Base-by-base conservation (phyloP, 768 basidiomycete genomes). In the Hysterangium stoloniferum region DNA sequence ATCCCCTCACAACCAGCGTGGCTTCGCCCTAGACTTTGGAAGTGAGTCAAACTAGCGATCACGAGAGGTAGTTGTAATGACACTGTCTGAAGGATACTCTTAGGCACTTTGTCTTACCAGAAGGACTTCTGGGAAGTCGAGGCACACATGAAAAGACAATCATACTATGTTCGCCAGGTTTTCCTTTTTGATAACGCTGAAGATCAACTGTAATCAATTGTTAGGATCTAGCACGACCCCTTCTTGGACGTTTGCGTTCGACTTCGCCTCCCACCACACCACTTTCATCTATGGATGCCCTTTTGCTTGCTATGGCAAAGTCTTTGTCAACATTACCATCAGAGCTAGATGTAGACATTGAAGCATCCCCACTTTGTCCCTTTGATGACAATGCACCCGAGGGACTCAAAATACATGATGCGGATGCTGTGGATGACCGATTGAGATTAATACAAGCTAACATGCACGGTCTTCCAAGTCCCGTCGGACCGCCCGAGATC, bases 1-100 rank as follows among this genome's bases (percentile, higher is more conserved):
- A 75, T 88, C 40, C 83, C 86, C 43, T 78, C 84, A 56, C 73
- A 83, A 57, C 86, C 86, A 36, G 66, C 73, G 4, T 88, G 85
- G 84, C 69, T 88, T 55, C 75, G 86, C 35, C 83, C 86, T 25
- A 73, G 83, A 36, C 71, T 85, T 58, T 89, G 86, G 86, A 85
- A 78, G 86, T 85, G 54, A 62, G 80, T 67, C 27, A 6, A 33
- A 13, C 36, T 12, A 6, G 24, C 9, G 35, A 37, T 29, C 20
- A 33, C 17, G 42, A 9, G 20, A 37, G 50, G 13, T 33, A 32
- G 29, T 12, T 27, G 49, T 52, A 40, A 25, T 25, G n/a, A 52
- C 35, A 55, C 48, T 55, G 31, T 40, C 45, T 19, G 0, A 27
- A 86, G 83, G 58, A 58, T 88, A 25, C 67, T 87, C 44, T 71